Base-by-base conservation (phyloP, 306 rosid genomes). In the Spatholobus suberectus region DNA sequence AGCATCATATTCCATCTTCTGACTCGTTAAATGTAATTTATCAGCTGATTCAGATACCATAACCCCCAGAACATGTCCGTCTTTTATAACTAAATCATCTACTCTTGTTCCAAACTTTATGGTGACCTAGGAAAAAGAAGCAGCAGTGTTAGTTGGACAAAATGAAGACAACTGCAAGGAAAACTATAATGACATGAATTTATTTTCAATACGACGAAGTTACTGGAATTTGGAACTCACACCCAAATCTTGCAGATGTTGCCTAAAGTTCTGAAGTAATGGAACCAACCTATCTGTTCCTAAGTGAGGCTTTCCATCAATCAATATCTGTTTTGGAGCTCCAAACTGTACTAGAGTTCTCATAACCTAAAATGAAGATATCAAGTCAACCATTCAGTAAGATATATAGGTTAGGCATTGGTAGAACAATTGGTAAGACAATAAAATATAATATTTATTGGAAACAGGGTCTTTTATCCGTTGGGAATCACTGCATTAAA, bases 251-350 rank as follows among this genome's bases (percentile, higher is more conserved):
- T 85, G 91, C 77, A 96, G 85, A 85, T 96, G 97, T 76, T 75
- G 85, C 87, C 99, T 94, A 79, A 96, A 89, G 88, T 91, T 96
- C 76, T 94, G 98, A 83, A 96, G 96, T 82, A 96, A 86, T 29
- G 97, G 98, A 90, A 96, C 85, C 96, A 96, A 86, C 81, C 87
- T 96, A 89, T 93, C 98, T 23, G 99, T 96, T 81, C 99, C 99
- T 68, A 96, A 86, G 84, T 96, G 99, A 81, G 99, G 99, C 87
- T 93, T 96, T 76, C 98, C 98, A 68, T 89, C 86, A 54, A 96
- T 81, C 84, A 96, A 90, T 80, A 96, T 96, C 66, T 87, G 88
- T 85, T 91, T 55, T 58, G 97, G 96, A 88, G 99, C 98, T 54
- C 99, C 98, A 90, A 96, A 91, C 67, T 86, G 96, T 84, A 96